Base-by-base conservation (phyloP, 225 moss, liverwort and hornwort genomes). In the Pseudisothecium myosuroides region DNA sequence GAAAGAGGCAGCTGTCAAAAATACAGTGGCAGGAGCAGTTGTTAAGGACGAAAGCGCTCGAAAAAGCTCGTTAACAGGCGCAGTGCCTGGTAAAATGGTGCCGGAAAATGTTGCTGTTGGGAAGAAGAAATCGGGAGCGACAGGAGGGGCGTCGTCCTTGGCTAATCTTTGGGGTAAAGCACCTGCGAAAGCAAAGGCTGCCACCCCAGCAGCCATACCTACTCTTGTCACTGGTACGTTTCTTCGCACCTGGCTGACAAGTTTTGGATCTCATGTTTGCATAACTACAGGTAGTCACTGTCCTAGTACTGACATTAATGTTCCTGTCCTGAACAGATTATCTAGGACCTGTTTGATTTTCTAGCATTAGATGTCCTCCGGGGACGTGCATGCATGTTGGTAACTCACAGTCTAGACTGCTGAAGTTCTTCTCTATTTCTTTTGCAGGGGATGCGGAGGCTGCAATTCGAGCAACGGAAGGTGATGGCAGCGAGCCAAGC, bases 121-220 rank as follows among this genome's bases (percentile, higher is more conserved):
- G 47, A 99, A 97, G 93, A 94, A 95, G 88, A 97, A 97, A 94
- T 66, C 86, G 66, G 92, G 92, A 91, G 90, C 84, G 49, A 58
- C 88, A 84, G 93, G 84, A 88, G 93, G 94, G 55, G 93, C 92
- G 37, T 90, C 94, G 55, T 92, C 99, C 80, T 93, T 99, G 88
- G 95, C 96, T 55, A 99, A 95, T 86, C 89, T 99, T 88, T 99
- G 99, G 99, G 97, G 97, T 21, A 96, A 94, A 93, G 97, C 96
- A 88, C 94, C 98, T 63, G 88, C 91, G 39, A 97, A 97, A 93
- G 83, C 92, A 34, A 96, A 94, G 87, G 79, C 66, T 75, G 59
- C 89, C 58, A 87, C 94, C 77, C 89, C 92, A 39, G 52, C 85
- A 84, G 84, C 90, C 60, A 63, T 86, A 78, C 89, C 93, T 80